phyloP scores from a whole-genome alignment of 139 green algal species.

The Coelastrella sp. region DNA sequence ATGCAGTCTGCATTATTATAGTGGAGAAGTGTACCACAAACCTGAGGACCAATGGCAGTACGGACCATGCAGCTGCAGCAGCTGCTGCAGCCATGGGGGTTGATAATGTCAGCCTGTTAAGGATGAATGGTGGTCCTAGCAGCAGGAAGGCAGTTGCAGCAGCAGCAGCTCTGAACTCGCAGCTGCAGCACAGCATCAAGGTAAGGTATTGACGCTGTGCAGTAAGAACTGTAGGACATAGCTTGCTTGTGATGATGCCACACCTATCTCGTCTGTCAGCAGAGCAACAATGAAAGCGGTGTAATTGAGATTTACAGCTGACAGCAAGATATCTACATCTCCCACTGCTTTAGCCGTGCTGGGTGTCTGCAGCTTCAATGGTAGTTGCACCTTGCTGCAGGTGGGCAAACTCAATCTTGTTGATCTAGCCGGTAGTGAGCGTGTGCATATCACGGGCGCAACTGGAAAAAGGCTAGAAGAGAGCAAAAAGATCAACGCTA shows the following conservation, averaged over 20 bases:
- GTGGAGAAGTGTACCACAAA: slow-evolving; percentile 87
- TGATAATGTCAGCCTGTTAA: slow-evolving; percentile 27
- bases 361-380: too few species aligned
- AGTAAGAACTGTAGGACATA: too few species aligned
- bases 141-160: slow-evolving; percentile 42
- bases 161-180: slow-evolving; percentile 19
- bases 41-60: not conserved
- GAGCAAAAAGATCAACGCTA: slow-evolving; percentile 98
- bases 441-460: slow-evolving; percentile 93
- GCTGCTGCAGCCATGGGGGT: slow-evolving; percentile 31
- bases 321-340: too few species aligned
- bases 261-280: too few species aligned
- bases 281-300: too few species aligned
- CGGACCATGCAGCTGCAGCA: not conserved
- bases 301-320: too few species aligned
- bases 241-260: too few species aligned
- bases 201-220: too few species aligned
- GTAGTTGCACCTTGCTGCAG: slow-evolving; percentile 45
- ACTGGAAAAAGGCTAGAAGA: slow-evolving; percentile 95
- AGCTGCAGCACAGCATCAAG: slow-evolving; percentile 50
- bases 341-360: too few species aligned
- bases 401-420: slow-evolving; percentile 99
- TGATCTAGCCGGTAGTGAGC: slow-evolving; percentile 95
- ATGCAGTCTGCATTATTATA: slow-evolving; percentile 97
- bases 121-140: slow-evolving; percentile 20